Conservation (phyloP, 306 rosid genomes). For the Acacia acuminata region DNA sequence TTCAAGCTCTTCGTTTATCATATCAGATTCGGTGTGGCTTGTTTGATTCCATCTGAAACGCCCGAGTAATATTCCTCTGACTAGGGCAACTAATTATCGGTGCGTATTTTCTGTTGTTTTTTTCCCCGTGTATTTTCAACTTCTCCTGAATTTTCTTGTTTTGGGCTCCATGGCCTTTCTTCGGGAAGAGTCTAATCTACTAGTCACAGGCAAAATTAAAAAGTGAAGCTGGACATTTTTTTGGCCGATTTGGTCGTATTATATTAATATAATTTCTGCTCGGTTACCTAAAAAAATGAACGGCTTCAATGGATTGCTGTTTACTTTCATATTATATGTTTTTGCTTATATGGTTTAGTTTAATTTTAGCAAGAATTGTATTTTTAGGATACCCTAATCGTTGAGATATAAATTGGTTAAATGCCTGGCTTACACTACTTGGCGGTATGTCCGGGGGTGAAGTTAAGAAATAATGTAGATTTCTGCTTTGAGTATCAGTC, state of each 20-base stretch:
- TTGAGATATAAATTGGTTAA: background rate
- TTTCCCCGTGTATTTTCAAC: background rate
- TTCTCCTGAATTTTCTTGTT: conserved; percentile 19
- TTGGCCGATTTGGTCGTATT: conserved; percentile 25
- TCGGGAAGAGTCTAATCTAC: background rate
- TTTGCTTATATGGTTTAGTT: background rate
- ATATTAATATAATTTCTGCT: background rate
- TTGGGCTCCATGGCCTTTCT: conserved; percentile 12
- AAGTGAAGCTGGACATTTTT: background rate
- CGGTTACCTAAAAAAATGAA: background rate
- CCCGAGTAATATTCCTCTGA: background rate
- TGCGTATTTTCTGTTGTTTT: background rate
- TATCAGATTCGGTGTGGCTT: conserved; percentile 22
- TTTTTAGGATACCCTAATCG: conserved; percentile 12
- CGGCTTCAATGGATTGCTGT: background rate
- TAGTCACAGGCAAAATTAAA: background rate
- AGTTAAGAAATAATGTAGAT: background rate
- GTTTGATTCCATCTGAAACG: conserved; percentile 4
- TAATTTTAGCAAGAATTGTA: background rate
- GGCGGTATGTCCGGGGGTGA: background rate
- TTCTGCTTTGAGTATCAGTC: conserved; percentile 12
- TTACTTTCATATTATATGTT: background rate
- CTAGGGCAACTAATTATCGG: conserved; percentile 15
- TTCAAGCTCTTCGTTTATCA: background rate
- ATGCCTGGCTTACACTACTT: conserved; percentile 5